A percentile compares a stretch with the other conserved stretches of the same genome.
phyloP scores from a whole-genome alignment of 495 filamentous ascomycete genomes.

The Xylaria longipes region DNA sequence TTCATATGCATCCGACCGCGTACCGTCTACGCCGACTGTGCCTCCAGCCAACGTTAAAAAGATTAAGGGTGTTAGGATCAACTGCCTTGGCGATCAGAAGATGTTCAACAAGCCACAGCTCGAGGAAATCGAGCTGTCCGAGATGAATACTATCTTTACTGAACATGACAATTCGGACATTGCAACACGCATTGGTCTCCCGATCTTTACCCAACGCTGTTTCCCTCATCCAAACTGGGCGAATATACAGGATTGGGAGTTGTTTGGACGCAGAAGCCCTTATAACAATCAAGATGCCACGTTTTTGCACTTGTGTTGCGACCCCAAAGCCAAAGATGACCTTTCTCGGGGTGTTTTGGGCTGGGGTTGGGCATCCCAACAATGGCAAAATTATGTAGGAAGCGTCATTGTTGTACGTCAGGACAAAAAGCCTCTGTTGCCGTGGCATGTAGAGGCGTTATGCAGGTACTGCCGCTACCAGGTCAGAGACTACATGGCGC shows the following conservation, averaged over 20 bases:
- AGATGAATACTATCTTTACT: conserved; percentile 21
- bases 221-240: background rate
- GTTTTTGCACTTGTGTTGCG: conserved; percentile 29
- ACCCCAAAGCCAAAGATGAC: conserved; percentile 21
- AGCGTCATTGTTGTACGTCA: conserved; percentile 30
- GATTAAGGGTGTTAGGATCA: conserved; percentile 41
- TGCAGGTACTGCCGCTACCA: conserved; percentile 28
- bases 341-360: background rate
- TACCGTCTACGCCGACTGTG: background rate
- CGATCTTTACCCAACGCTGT: background rate
- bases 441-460: conserved; percentile 27
- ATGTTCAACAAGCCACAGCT: conserved; percentile 33
- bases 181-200: conserved; percentile 25
- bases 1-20: conserved; percentile 18
- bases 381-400: conserved; percentile 29
- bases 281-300: conserved; percentile 30
- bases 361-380: conserved; percentile 15
- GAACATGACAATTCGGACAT: conserved; percentile 28
- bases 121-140: conserved; percentile 36
- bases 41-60: background rate
- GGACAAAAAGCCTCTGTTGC: conserved; percentile 30
- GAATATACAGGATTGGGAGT: background rate
- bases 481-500: background rate
- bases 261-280: background rate
- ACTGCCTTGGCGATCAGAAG: conserved; percentile 42